Percentiles rank a stretch among this genome's conserved stretches.
Evolutionary conservation across 345 rosid genomes (phyloP).

Genomic region (Melastoma malabathricum): DNA sequence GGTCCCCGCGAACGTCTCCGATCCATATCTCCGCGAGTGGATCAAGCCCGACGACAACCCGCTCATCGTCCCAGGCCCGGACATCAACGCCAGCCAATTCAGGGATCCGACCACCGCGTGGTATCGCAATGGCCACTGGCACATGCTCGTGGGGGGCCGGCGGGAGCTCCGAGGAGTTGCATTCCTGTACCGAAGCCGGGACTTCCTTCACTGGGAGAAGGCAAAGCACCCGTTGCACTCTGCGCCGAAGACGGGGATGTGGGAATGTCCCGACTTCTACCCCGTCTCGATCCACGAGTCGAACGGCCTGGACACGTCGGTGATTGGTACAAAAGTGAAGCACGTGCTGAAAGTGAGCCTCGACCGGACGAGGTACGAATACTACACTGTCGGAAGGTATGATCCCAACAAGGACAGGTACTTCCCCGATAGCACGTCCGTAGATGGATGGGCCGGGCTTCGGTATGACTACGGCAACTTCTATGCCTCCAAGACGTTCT

Average conservation of each 20-base stretch:
- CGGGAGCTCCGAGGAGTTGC: conserved; percentile 44
- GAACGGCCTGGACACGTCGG: conserved; percentile 39
- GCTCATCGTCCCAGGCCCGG: conserved; percentile 19
- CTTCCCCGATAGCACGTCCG: conserved; percentile 32
- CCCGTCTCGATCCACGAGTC: conserved; percentile 32
- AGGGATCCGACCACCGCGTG: conserved; percentile 94
- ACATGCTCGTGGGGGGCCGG: conserved; percentile 33
- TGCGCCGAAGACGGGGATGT: conserved; percentile 39
- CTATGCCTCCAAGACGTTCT: conserved; percentile 86
- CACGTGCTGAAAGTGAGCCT: conserved; percentile 67
- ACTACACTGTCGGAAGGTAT: conserved; percentile 60
- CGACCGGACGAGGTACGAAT: conserved; percentile 57
- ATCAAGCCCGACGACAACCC: conserved; percentile 67
- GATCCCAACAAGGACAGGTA: conserved; percentile 28
- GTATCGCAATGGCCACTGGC: conserved; percentile 53
- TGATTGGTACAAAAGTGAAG: conserved; percentile 16
- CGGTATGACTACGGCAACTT: conserved; percentile 69
- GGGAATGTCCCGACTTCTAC: conserved; percentile 91
- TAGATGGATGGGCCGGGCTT: conserved; percentile 68
- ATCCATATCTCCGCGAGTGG: conserved; percentile 69
- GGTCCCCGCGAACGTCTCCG: conserved; percentile 46
- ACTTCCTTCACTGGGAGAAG: conserved; percentile 54
- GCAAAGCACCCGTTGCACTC: conserved; percentile 63
- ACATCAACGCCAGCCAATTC: conserved; percentile 54
- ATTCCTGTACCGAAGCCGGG: conserved; percentile 22